Conservation (phyloP, 148 eudicot species). For the Silene uniflora region DNA sequence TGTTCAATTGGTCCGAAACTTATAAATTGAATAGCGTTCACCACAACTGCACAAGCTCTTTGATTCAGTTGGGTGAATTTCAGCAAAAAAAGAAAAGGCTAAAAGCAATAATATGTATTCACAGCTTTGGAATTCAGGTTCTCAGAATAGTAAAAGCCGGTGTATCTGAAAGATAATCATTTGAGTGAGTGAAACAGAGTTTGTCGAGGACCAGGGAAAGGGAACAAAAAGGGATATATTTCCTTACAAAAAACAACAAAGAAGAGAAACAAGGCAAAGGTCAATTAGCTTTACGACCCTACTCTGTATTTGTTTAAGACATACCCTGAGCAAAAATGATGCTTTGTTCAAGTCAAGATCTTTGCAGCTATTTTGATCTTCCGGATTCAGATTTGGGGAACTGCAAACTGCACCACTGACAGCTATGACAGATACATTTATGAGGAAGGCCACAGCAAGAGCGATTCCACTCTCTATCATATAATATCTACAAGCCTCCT, state of each 20-base stretch:
- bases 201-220: neutral
- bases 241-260: neutral
- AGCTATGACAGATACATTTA: slow-evolving; percentile 84
- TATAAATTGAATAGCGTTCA: neutral
- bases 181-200: neutral
- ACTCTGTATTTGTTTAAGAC: neutral
- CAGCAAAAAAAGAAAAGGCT: neutral
- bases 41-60: slow-evolving; percentile 2
- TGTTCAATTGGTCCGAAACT: neutral
- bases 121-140: too few species aligned
- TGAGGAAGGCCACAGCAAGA: slow-evolving; percentile 74
- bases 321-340: slow-evolving; percentile 81
- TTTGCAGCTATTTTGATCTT: slow-evolving; percentile 63
- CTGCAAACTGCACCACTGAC: slow-evolving; percentile 93
- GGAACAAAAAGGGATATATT: neutral
- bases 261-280: slow-evolving; percentile 8
- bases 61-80: neutral
- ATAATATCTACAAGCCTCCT: slow-evolving; percentile 97
- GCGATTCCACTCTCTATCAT: slow-evolving; percentile 91
- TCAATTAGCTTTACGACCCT: neutral
- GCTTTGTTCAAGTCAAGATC: slow-evolving; percentile 89
- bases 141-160: neutral
- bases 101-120: too few species aligned
- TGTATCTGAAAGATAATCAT: neutral
- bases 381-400: slow-evolving; percentile 53